Evolutionary conservation across 2,329 filamentous ascomycete genomes (phyloP).

Genomic region (Colletotrichum falcatum): DNA sequence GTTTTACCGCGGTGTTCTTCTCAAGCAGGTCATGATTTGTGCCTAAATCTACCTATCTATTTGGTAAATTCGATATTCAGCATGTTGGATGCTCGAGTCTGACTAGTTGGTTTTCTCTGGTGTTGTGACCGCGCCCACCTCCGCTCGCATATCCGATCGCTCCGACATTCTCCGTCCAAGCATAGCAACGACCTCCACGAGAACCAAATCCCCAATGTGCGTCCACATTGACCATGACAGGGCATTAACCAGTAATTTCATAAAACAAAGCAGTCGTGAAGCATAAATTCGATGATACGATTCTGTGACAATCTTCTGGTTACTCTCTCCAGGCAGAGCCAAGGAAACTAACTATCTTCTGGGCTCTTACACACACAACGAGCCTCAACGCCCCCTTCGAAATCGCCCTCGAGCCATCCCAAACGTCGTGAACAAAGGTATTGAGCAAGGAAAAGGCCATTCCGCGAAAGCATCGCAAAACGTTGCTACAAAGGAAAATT

Average conservation of each 20-base stretch:
- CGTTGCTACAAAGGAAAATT: constrained; percentile 40
- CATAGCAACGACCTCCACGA: constrained; percentile 13
- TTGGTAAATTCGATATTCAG: neutral
- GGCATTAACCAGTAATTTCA: neutral
- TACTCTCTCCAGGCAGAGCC: neutral
- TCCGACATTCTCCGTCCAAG: constrained; percentile 34
- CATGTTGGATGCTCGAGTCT: constrained; percentile 23
- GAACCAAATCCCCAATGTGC: neutral
- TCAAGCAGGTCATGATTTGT: neutral
- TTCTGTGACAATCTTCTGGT: constrained; percentile 9
- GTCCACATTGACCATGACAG: neutral
- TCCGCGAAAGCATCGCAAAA: neutral
- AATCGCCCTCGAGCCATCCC: neutral
- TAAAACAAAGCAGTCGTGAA: neutral
- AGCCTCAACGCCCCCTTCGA: constrained; percentile 12
- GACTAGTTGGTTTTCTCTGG: constrained; percentile 19
- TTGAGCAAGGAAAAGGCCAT: constrained; percentile 7
- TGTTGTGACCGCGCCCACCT: constrained; percentile 8
- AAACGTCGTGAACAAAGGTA: constrained; percentile 24
- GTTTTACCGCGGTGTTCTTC: neutral
- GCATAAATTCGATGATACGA: neutral
- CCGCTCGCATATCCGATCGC: constrained; percentile 25
- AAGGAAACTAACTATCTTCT: constrained; percentile 13
- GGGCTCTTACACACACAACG: neutral
- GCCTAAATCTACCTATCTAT: neutral